Evolutionary conservation across 176 grass and related monocot species (phyloP), one percentile per base, ranked within the genome.

Genomic region (Calamus simplicifolius): DNA sequence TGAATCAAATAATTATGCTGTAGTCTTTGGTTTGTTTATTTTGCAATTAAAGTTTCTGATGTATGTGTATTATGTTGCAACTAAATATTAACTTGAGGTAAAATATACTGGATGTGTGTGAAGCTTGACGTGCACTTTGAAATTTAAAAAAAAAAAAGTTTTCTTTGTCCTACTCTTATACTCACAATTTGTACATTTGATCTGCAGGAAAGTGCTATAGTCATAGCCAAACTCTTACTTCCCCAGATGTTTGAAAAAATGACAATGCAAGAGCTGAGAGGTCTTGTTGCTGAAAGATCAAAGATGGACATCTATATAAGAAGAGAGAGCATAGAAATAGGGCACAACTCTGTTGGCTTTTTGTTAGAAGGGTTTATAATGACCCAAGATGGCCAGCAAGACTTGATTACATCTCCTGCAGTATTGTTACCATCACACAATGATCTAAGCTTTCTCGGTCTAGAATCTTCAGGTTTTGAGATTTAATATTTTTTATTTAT

Each of bases 211-310:
- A 82, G 87, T 52, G 59, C 78, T 68, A 73, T 85, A 56, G 92
- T 88, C 3, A 60, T 85, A 49, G 77, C 83, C 6, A 88, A 81
- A 67, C 57, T 91, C 50, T 75, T 91, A 58, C 81, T 97, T 71
- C 92, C 92, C 16, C 84, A 78, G 73, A 79, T 85, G 72, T 80
- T 97, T 67, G 92, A 97, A 82, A 88, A 88, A 75, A 82, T 97
- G 87, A 62, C 75, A 77, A 82, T 88, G 81, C 74, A 62, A 82
- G 86, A 97, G 72, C 25, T 97, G 64, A 91, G 92, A 67, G 75
- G 72, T 71, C 54, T 88, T 12, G 51, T 91, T 18, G 69, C 78
- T 30, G 92, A 97, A 84, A 85, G 81, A 49, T 88, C 84, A 16
- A 80, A 14, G 5, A 68, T 82, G 75, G 85, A 80, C 25, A 71